These are phyloP conservation scores for Jamesozyma hellenica DNA, from an alignment of 805 yeast species.

Conservation along the genomic window DNA sequence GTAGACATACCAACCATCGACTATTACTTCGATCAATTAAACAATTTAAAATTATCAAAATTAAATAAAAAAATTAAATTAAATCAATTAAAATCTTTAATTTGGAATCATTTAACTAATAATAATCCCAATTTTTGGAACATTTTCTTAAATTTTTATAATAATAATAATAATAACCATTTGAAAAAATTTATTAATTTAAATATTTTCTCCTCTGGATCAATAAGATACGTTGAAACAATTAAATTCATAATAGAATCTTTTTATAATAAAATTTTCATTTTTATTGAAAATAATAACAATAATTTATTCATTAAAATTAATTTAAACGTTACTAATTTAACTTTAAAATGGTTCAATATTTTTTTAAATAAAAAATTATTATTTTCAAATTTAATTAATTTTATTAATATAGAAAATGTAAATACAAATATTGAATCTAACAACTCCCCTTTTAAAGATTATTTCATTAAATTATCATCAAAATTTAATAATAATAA, in stretches of 20 bases:
- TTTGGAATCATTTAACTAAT: constrained; percentile 20
- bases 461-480: constrained; percentile 23
- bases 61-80: constrained; percentile 25
- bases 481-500: constrained; percentile 11
- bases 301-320: constrained; percentile 12
- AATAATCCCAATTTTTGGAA: constrained; percentile 21
- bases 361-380: constrained; percentile 19
- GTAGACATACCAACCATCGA: constrained; percentile 30
- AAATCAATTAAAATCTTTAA: constrained; percentile 18
- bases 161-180: background rate
- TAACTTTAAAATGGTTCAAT: constrained; percentile 27
- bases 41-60: constrained; percentile 19
- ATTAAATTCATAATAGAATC: constrained; percentile 24
- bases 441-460: constrained; percentile 24
- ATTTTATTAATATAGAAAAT: constrained; percentile 9
- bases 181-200: background rate
- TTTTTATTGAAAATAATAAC: constrained; percentile 2
- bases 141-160: constrained; percentile 3
- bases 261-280: constrained; percentile 14
- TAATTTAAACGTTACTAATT: constrained; percentile 20
- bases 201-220: constrained; percentile 23
- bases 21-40: constrained; percentile 26
- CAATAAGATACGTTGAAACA: constrained; percentile 28
- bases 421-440: background rate
- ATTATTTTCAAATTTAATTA: constrained; percentile 10